phyloP scores from a whole-genome alignment of 2,329 filamentous ascomycete genomes.

The Dactylellina haptotyla region DNA sequence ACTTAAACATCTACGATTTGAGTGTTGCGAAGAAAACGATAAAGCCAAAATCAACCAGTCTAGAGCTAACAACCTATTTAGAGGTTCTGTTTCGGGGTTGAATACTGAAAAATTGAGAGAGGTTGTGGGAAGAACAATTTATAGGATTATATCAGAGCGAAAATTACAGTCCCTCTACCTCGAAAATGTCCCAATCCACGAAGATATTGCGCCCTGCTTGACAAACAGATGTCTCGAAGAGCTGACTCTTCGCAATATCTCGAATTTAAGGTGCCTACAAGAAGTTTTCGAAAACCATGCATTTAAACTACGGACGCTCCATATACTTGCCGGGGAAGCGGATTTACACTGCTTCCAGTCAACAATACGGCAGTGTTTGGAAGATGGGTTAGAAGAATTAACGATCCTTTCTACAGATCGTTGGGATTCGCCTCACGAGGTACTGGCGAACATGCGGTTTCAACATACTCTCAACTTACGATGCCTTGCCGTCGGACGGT shows the following conservation, averaged over 20 bases:
- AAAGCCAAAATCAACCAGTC: background rate
- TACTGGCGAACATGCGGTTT: too few species aligned
- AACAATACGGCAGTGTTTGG: background rate
- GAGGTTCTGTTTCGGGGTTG: background rate
- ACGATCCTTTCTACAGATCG: background rate
- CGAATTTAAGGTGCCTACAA: background rate
- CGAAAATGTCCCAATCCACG: background rate
- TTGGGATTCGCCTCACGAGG: too few species aligned
- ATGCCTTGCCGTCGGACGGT: too few species aligned
- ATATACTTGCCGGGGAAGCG: background rate
- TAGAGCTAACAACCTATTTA: too few species aligned
- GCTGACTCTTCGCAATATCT: background rate
- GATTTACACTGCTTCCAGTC: background rate
- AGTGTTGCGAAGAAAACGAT: background rate
- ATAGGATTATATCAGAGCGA: background rate
- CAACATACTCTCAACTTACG: too few species aligned
- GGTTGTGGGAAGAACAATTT: background rate
- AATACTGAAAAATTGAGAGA: background rate
- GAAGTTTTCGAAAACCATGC: background rate
- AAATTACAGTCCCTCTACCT: background rate
- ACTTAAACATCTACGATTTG: background rate
- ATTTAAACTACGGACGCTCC: background rate
- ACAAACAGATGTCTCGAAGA: background rate
- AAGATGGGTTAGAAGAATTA: background rate
- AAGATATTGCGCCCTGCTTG: background rate